Evolutionary conservation across 1,284 basidiomycete species (phyloP).

Genomic region (Pyrrhoderma noxium): DNA sequence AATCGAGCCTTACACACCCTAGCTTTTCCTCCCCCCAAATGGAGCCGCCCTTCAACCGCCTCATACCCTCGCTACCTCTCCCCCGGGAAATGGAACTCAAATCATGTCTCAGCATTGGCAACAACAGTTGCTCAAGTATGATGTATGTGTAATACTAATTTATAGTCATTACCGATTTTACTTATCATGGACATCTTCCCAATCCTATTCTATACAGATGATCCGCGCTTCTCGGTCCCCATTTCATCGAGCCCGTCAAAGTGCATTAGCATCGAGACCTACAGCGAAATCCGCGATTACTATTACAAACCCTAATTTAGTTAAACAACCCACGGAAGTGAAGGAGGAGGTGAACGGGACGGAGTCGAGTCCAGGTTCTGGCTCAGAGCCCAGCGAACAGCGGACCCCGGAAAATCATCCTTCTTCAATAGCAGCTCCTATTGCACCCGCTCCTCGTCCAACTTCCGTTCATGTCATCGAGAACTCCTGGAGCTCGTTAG

Average conservation of each 20-base stretch:
- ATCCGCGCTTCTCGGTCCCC: slow-evolving; percentile 68
- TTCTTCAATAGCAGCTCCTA: slow-evolving; percentile 64
- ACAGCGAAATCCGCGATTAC: slow-evolving; percentile 73
- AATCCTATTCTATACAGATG: slow-evolving; percentile 40
- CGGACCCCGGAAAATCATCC: slow-evolving; percentile 50
- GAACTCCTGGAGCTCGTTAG: slow-evolving; percentile 85
- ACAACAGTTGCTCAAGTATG: slow-evolving; percentile 73
- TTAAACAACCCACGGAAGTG: slow-evolving; percentile 39
- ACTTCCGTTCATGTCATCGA: slow-evolving; percentile 51
- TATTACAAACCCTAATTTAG: slow-evolving; percentile 73
- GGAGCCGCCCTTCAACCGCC: slow-evolving; percentile 47
- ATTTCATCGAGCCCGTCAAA: slow-evolving; percentile 73
- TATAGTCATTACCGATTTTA: slow-evolving; percentile 9
- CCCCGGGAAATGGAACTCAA: slow-evolving; percentile 41
- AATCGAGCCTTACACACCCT: slow-evolving; percentile 60
- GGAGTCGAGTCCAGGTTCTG: slow-evolving; percentile 12
- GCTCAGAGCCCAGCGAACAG: slow-evolving; percentile 23
- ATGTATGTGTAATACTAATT: slow-evolving; percentile 39
- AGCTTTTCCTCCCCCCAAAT: slow-evolving; percentile 59
- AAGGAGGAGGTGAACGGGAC: slow-evolving; percentile 21
- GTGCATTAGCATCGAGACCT: slow-evolving; percentile 71
- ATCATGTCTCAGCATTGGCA: slow-evolving; percentile 72
- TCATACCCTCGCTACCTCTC: slow-evolving; percentile 60
- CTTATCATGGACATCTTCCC: slow-evolving; percentile 18
- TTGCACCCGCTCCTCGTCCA: slow-evolving; percentile 53